Evolutionary conservation across 2,329 filamentous ascomycete species (phyloP), one percentile per base, ranked within the genome.

Genomic region (Scedosporium boydii): DNA sequence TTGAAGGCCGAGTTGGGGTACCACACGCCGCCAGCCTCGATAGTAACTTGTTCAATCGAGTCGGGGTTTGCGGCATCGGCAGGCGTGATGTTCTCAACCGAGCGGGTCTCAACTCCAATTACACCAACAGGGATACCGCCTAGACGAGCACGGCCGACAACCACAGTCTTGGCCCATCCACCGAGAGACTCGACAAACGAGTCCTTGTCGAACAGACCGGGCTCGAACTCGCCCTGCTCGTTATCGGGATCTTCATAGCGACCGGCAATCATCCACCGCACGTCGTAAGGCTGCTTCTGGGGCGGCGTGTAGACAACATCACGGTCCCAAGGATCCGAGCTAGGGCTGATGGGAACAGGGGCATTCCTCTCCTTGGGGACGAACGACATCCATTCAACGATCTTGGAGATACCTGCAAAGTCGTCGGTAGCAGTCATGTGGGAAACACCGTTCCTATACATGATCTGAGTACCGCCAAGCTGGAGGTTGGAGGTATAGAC

Each of bases 1-100:
- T 99, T 99, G 87, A 93, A 99, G 26, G 95, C 95, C 10, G 93
- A 98, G 85, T 99, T 99, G 73, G 95, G 95, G 80, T 98, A 99
- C 95, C 95, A 99, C 29, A 99, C 95, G 80, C 96, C 95, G 81
- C 95, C 95, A 67, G 95, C 95, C 80, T 99, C 95, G 69, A 92
- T 93, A 68, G 83, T 86, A 70, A 98, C 87, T 79, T 96, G 91
- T 80, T 99, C 95, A 69, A 96, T 96, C 3, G 95, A 99, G 78
- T 98, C 95, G 12, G 95, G 93, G 79, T 99, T 99, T 74, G 95
- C 95, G 67, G 95, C 93, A 72, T 99, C 95, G 61, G 95, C 95
- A 64, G 95, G 95, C 4, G 90, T 96, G 69, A 97, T 87, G 75
- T 98, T 99, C 84, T 99, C 95, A 29, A 99, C 89, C 1, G 93